A percentile compares a stretch with the other conserved stretches of the same genome.
These are phyloP conservation scores for Colletotrichum brevisporum DNA, from an alignment of 2,329 filamentous ascomycete species.

Conservation along the genomic window DNA sequence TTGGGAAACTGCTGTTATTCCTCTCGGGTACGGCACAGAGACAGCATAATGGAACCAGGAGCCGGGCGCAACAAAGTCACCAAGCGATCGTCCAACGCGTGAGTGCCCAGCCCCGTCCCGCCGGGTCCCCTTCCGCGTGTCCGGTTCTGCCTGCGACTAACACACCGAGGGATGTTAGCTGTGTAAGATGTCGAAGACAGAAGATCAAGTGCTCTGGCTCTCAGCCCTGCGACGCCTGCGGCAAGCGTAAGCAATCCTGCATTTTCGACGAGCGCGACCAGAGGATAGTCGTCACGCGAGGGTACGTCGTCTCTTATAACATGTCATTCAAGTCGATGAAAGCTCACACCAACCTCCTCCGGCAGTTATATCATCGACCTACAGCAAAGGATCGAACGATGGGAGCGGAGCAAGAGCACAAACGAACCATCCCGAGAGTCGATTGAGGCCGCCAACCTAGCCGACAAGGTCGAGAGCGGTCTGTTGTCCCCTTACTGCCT, in stretches of 20 bases:
- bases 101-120: slow-evolving; percentile 1
- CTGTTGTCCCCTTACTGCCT: background rate
- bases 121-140: background rate
- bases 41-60: slow-evolving; percentile 32
- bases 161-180: slow-evolving; percentile 46
- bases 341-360: slow-evolving; percentile 4
- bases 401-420: slow-evolving; percentile 31
- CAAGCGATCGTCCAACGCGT: slow-evolving; percentile 44
- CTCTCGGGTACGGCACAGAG: background rate
- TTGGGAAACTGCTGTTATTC: background rate
- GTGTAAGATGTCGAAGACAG: slow-evolving; percentile 59
- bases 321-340: background rate
- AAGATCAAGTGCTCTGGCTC: slow-evolving; percentile 63
- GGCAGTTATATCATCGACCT: slow-evolving; percentile 44
- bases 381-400: slow-evolving; percentile 34
- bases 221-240: slow-evolving; percentile 59
- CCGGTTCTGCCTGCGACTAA: slow-evolving; percentile 1
- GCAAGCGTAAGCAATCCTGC: slow-evolving; percentile 57
- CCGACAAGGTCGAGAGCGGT: slow-evolving; percentile 22
- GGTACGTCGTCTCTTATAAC: slow-evolving; percentile 47
- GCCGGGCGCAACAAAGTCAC: slow-evolving; percentile 34
- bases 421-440: slow-evolving; percentile 21
- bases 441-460: slow-evolving; percentile 13
- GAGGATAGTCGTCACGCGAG: slow-evolving; percentile 63
- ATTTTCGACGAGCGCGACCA: slow-evolving; percentile 62